Evolutionary conservation across 176 grass and related monocot genomes (phyloP), one percentile per base, ranked within the genome.

Genomic region (Bothriochloa decipiens): DNA sequence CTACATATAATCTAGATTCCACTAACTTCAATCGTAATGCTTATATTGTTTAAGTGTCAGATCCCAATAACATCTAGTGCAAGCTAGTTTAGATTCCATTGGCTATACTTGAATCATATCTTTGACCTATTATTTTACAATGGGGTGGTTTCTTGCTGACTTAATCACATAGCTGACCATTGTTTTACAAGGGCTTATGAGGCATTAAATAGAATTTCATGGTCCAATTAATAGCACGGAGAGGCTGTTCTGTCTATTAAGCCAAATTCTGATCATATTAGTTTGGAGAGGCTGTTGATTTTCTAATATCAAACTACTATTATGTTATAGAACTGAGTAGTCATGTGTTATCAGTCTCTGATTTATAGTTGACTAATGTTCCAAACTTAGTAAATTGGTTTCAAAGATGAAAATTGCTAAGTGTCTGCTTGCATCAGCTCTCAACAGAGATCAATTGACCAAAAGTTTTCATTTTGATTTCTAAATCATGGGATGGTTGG

Each of bases 181-280:
- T 67, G 22, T 37, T 26, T 40, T 84, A 76, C n/a, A 17, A 17
- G 3, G 35, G 2, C 15, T 83, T 63, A 64, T 46, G 22, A 52
- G 20, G 32, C 22, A 47, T 39, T 5, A 16, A 76, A 68, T 76
- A 37, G 46, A 37, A 46, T 68, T 68, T 58, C 63, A 69, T 78
- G 47, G 65, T 78, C 49, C 20, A 70, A 20, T 41, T 43, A 23
- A 23, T 23, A 60, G 57, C n/a, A 60, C 25, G 20, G 2, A 57
- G 20, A 57, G 18, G 53, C 12, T 62, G 22, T 77, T 61, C 17
- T 0, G 18, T 40, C 80, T 65, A 23, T 12, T 12, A 22, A 40
- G 16, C 55, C 72, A 86, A 53, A 45, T 41, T 65, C 42, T 74
- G 57, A 68, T 81, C 65, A n/a, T 74, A 32, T 22, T 79, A 71